These are phyloP conservation scores for Warburgia ugandensis DNA, from an alignment of 164 flowering plant species.

Conservation along the genomic window DNA sequence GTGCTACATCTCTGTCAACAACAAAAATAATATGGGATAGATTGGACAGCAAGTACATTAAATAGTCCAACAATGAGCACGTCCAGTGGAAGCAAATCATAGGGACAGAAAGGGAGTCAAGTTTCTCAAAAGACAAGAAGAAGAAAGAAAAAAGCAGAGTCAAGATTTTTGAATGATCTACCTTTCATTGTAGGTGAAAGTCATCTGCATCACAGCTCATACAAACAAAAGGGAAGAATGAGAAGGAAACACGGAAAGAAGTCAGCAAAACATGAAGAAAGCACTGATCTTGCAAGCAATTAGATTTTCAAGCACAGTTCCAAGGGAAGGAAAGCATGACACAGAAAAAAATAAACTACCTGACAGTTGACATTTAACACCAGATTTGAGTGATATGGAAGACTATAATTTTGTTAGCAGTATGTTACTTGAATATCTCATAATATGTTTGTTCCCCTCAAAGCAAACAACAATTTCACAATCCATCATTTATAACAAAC, in stretches of 20 bases:
- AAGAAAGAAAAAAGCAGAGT: background rate
- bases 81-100: background rate
- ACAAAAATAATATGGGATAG: background rate
- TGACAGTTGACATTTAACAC: no score
- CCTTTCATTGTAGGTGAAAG: conserved; percentile 58
- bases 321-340: no score
- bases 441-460: no score
- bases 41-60: background rate
- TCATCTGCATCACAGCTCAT: conserved; percentile 26
- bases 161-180: conserved; percentile 12
- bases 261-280: background rate
- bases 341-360: no score
- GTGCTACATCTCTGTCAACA: conserved; percentile 61
- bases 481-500: no score
- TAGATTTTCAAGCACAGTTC: no score
- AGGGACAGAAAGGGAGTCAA: background rate
- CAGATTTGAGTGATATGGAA: no score
- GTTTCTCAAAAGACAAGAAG: background rate
- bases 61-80: background rate
- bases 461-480: no score
- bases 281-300: background rate
- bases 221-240: conserved; percentile 2
- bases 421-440: no score
- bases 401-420: no score
- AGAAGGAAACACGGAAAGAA: background rate